These are phyloP conservation scores for Brassica incana DNA, from an alignment of 345 rosid species.

Conservation along the genomic window DNA sequence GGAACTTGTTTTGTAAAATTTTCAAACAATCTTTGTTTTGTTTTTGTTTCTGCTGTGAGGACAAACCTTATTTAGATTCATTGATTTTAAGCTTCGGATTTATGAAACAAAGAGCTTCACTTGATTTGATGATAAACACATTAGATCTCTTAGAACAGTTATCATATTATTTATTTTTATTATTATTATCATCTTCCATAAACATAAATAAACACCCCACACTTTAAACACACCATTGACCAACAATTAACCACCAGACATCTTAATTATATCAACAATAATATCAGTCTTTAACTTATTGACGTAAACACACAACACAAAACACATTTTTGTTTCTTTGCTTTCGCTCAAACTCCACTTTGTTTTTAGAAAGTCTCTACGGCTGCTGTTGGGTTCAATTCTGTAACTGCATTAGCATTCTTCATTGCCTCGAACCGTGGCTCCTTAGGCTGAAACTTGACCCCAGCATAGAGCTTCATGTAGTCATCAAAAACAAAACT, in stretches of 20 bases:
- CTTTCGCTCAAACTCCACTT: background rate
- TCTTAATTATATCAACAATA: constrained; percentile 27
- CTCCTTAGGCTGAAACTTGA: constrained; percentile 90
- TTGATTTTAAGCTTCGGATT: background rate
- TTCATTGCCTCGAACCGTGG: constrained; percentile 87
- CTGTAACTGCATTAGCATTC: constrained; percentile 41
- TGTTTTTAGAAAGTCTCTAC: constrained; percentile 33
- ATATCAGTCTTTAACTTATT: constrained; percentile 23
- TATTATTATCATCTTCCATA: constrained; percentile 22
- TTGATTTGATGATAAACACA: constrained; percentile 6
- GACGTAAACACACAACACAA: constrained; percentile 31
- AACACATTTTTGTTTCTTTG: background rate
- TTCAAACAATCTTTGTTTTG: constrained; percentile 7
- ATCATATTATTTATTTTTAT: constrained; percentile 19
- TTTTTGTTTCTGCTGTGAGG: background rate
- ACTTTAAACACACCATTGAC: constrained; percentile 32
- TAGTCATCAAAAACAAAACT: constrained; percentile 89
- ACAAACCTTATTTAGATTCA: background rate
- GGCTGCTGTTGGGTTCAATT: constrained; percentile 53
- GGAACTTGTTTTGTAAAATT: constrained; percentile 9
- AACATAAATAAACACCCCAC: constrained; percentile 28
- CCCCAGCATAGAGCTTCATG: constrained; percentile 82
- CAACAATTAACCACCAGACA: constrained; percentile 21
- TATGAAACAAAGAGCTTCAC: constrained; percentile 16
- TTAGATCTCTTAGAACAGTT: constrained; percentile 7